These are phyloP conservation scores for Emericellopsis cladophorae DNA, from an alignment of 2,329 filamentous ascomycete species.

Conservation along the genomic window DNA sequence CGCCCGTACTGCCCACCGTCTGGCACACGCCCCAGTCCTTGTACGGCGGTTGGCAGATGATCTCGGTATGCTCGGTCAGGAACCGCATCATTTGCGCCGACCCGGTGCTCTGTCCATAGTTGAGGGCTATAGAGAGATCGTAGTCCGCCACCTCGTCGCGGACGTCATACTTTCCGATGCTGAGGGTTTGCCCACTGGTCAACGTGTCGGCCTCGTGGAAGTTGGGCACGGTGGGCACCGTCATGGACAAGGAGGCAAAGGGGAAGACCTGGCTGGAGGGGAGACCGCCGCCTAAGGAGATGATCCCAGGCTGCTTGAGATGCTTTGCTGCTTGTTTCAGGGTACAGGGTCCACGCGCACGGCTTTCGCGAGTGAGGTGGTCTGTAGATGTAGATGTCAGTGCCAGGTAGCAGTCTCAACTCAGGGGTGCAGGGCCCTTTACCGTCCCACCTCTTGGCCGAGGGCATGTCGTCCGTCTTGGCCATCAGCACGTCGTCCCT, in stretches of 20 bases:
- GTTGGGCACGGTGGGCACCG: constrained; percentile 54
- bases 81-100: constrained; percentile 80
- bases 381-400: constrained; percentile 17
- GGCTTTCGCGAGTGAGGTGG: constrained; percentile 50
- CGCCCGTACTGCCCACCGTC: constrained; percentile 75
- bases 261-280: constrained; percentile 88
- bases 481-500: background rate
- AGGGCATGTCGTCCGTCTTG: constrained; percentile 46
- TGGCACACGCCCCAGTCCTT: constrained; percentile 79
- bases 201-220: constrained; percentile 59
- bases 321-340: constrained; percentile 73
- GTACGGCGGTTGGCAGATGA: constrained; percentile 78
- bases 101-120: constrained; percentile 83
- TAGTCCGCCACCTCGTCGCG: constrained; percentile 32
- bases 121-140: constrained; percentile 80
- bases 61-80: constrained; percentile 89
- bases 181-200: constrained; percentile 46
- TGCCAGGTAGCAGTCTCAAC: background rate
- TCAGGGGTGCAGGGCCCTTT: constrained; percentile 21
- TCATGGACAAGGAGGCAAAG: constrained; percentile 66
- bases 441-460: constrained; percentile 78
- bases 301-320: constrained; percentile 69
- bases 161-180: constrained; percentile 75
- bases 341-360: constrained; percentile 49
- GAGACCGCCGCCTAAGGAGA: constrained; percentile 84